A percentile compares a stretch with the other conserved stretches of the same genome.
Conservation (phyloP, 768 basidiomycete genomes). For the Neoboletus subvelutipes region DNA sequence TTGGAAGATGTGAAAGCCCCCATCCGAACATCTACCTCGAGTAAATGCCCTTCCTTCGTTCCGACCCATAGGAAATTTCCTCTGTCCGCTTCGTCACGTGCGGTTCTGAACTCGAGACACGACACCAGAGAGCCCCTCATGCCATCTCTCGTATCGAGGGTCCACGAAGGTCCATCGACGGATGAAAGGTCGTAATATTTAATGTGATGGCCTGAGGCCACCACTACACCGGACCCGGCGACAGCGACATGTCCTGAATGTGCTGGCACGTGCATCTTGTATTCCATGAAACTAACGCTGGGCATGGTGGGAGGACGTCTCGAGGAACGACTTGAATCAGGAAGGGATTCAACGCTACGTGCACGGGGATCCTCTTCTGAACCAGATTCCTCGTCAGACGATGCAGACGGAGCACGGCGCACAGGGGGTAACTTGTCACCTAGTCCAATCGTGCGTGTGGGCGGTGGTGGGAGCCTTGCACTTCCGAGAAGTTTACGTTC, state of each 20-base stretch:
- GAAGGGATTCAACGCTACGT: constrained; percentile 51
- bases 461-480: constrained; percentile 63
- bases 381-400: constrained; percentile 53
- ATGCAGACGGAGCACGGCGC: constrained; percentile 44
- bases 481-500: constrained; percentile 30
- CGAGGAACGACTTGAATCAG: constrained; percentile 69
- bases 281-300: constrained; percentile 38
- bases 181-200: constrained; percentile 60
- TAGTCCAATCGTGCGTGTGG: constrained; percentile 66
- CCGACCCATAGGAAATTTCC: constrained; percentile 81
- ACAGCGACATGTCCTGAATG: constrained; percentile 54
- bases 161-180: constrained; percentile 45
- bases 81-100: constrained; percentile 42
- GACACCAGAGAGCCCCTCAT: constrained; percentile 71
- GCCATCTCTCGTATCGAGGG: constrained; percentile 62
- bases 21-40: constrained; percentile 74
- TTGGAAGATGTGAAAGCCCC: constrained; percentile 58
- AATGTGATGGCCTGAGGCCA: constrained; percentile 57
- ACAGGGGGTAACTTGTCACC: constrained; percentile 70
- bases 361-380: constrained; percentile 58
- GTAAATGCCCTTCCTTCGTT: constrained; percentile 85
- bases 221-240: constrained; percentile 57
- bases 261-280: constrained; percentile 53
- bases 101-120: constrained; percentile 74
- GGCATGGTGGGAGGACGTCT: constrained; percentile 44